Percentiles rank a stretch among this genome's conserved stretches.
These are phyloP conservation scores for Chlorophyllum brunneum DNA, from an alignment of 768 basidiomycete genomes.

Conservation along the genomic window DNA sequence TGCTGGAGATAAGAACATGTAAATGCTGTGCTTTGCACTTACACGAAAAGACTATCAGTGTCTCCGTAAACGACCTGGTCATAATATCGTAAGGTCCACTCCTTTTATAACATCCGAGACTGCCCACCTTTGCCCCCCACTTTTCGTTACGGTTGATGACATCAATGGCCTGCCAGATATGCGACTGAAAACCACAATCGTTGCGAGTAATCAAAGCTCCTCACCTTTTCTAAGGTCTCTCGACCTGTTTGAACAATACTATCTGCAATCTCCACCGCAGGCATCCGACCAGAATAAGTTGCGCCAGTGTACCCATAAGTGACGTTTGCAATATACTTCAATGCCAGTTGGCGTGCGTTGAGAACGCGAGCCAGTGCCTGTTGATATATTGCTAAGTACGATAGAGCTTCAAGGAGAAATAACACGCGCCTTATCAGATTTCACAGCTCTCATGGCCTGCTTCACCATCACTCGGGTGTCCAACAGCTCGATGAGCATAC, in stretches of 20 bases:
- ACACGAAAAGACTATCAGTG: conserved; percentile 93
- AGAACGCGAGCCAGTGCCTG: conserved; percentile 75
- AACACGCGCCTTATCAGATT: conserved; percentile 65
- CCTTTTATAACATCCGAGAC: background rate
- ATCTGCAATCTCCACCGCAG: conserved; percentile 96
- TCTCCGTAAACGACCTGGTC: conserved; percentile 89
- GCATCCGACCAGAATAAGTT: conserved; percentile 95
- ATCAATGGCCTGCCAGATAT: conserved; percentile 65
- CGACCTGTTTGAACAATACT: conserved; percentile 96
- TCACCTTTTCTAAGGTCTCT: conserved; percentile 90
- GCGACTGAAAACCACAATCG: background rate
- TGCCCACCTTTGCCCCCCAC: conserved; percentile 73
- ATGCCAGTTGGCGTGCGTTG: conserved; percentile 86
- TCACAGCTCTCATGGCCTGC: conserved; percentile 85
- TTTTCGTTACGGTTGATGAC: conserved; percentile 70
- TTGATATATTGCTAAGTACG: background rate
- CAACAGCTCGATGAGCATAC: conserved; percentile 90
- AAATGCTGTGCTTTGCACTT: conserved; percentile 16
- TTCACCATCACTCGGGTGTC: conserved; percentile 99
- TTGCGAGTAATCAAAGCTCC: conserved; percentile 8
- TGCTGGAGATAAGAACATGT: background rate
- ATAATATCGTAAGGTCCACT: background rate
- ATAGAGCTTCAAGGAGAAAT: background rate
- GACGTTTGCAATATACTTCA: conserved; percentile 93
- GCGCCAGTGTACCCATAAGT: conserved; percentile 97